Percentiles rank a stretch among this genome's conserved stretches.
These are phyloP conservation scores for Paramecium caudatum DNA, from an alignment of 73 alveolate genomes.

Conservation along the genomic window DNA sequence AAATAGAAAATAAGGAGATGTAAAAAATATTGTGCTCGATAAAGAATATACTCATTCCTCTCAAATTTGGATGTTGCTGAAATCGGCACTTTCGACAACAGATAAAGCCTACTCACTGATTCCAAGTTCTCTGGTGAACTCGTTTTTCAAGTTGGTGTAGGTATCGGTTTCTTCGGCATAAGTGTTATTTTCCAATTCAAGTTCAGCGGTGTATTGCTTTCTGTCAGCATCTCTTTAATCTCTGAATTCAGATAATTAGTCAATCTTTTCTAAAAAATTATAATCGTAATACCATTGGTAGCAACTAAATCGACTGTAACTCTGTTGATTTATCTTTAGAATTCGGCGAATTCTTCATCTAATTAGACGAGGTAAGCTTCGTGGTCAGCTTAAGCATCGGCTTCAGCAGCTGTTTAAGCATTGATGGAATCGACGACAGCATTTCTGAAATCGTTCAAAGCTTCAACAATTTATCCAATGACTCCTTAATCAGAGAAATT, in stretches of 20 bases:
- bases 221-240: conserved; percentile 46
- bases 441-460: conserved; percentile 58
- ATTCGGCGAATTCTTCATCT: conserved; percentile 50
- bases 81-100: conserved; percentile 31
- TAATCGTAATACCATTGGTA: conserved; percentile 4
- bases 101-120: conserved; percentile 57
- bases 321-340: conserved; percentile 60
- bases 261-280: conserved; percentile 32
- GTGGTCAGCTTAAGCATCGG: conserved; percentile 28
- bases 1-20: not conserved
- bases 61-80: conserved; percentile 36
- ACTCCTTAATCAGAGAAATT: conserved; percentile 35
- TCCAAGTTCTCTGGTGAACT: conserved; percentile 20
- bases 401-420: conserved; percentile 39
- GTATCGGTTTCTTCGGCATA: conserved; percentile 64
- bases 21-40: conserved; percentile 28
- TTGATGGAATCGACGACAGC: conserved; percentile 44
- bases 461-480: conserved; percentile 19
- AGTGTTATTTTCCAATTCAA: conserved; percentile 59
- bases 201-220: not conserved
- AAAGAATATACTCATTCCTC: not conserved
- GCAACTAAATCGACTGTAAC: conserved; percentile 20
- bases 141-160: conserved; percentile 44
- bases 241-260: conserved; percentile 37
- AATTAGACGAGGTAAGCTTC: conserved; percentile 27